Base-by-base conservation (phyloP, 495 filamentous ascomycete species). In the Arthonia radiata region DNA sequence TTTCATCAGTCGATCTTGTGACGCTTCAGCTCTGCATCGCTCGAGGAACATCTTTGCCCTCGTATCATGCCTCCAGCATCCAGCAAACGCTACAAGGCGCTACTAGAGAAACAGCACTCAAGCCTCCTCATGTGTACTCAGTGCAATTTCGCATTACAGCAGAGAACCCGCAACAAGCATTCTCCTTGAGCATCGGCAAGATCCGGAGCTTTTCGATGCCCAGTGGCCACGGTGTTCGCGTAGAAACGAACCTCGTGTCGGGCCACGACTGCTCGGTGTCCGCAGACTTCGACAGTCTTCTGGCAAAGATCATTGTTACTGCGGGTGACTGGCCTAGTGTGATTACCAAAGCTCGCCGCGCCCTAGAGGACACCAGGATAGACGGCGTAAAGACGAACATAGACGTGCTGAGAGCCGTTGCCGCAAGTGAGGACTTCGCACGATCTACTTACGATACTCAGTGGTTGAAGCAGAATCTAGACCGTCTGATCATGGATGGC, bases 251-350 rank as follows among this genome's bases (percentile, higher is more conserved):
- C 30, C 42, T 67, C 13, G 31, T 50, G 13, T 33, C 42, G 24
- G 41, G 42, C 13, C 47, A 47, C 7, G 27, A 50, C 1, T 37
- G 53, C 8, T 31, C 59, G 4, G 48, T 71, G 3, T 55, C 57
- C 6, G 43, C 61, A 0, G 54, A 67, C 16, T 71, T 64, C 31
- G 65, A 71, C 36, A 63, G 57, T 24, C 43, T 71, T 0, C 35
- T 71, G 0, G 64, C 62, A 7, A 71, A 71, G 33, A 45, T 69
- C n/a, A 62, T 71, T 24, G 47, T 71, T 27, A 64, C 61, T 4
- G 61, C 50, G 11, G 43, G 47, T 4, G 50, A 31, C 7, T 67
- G 61, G 58, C 38, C 55, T 12, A 54, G 52, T 17, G 46, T 47
- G 1, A 49, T 68, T 3, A 27, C 38, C 4, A 68, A 64, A 37